Base-by-base conservation (phyloP, 2,329 filamentous ascomycete genomes). In the Onygenales sp. region DNA sequence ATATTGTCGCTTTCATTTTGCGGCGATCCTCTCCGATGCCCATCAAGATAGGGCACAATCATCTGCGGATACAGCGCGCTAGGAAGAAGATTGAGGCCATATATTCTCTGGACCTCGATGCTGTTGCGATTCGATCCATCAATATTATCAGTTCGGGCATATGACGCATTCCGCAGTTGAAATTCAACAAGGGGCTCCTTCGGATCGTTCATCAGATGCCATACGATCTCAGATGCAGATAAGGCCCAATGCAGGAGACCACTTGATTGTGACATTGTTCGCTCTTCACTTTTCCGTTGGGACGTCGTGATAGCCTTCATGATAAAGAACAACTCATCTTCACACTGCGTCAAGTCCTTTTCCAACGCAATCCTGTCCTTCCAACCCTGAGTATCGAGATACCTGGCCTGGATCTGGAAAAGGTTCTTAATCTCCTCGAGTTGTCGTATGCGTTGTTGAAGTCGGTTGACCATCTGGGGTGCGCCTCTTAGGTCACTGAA, bases 291-390 rank as follows among this genome's bases (percentile, higher is more conserved):
- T 66, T 91, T 93, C 55, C 90, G 80, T 70, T 98, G 93, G 5
- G 92, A 94, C 2, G 90, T 94, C 1, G 93, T 98, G 66, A 98
- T 98, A 41, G 93, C 94, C 64, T 98, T 97, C 93, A 98, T 97
- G 76, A 98, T 87, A 73, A 98, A 98, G 78, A 98, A 99, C 7
- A 99, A 73, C 69, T 99, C 94, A 63, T 98, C 93, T 68, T 97
- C 93, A 64, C 89, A 96, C 17, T 83, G 83, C 8, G 89, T 82
- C 50, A 98, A 75, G 66, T 98, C 93, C 50, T 87, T 85, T 66
- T 98, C 93, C 43, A 99, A 79, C n/a, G 85, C 75, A 55, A 96
- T 77, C 36, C 90, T 83, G 66, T 97, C 92, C 65, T 93, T 84
- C 91, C 92, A 97, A 11, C 91, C 91, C 64, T 87, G 83, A 63